Evolutionary conservation across 2,329 filamentous ascomycete species (phyloP), one percentile per base, ranked within the genome.

Genomic region (Rhynchosporium agropyri): DNA sequence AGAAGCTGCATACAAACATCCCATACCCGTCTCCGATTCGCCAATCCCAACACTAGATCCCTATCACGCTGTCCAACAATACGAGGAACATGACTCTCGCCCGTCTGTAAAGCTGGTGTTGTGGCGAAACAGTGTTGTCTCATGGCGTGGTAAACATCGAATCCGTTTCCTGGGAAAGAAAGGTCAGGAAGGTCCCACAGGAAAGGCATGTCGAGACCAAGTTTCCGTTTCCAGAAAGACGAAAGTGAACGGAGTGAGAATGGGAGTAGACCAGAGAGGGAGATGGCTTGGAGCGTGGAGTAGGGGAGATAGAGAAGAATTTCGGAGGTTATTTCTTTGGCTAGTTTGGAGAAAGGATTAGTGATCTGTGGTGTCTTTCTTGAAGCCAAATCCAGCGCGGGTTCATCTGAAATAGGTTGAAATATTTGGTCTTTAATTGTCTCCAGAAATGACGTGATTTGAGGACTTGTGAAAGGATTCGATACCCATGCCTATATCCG

Each of bases 161-260:
- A 65, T 60, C 64, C 66, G 28, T 68, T 49, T 26, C 60, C 56
- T 15, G 29, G 57, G 4, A n/a, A 33, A n/a, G 54, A 55, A 9
- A 60, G 29, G 5, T 20, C 3, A 1, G 60, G 62, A 36, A 68
- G 49, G 51, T 68, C 64, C 62, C 63, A 68, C 2, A 68, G 46
- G 50, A 63, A 65, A 3, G 62, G 61, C 45, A 68, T 63, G 29
- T 66, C 66, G 31, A 66, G 43, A 13, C 33, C 28, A 26, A 64
- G 45, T 46, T 66, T 68, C 9, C 62, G 58, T 48, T 65, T 64
- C 66, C 64, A 68, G 60, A 66, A 68, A 1, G 53, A 20, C 4
- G 58, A 60, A 15, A 58, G 33, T 26, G 61, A 43, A 3, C 40
- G 28, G 28, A 68, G 48, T 1, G 42, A 8, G 33, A 63, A 54